These are phyloP conservation scores for Axilococcus clingmanii DNA, from an alignment of 139 green algal genomes.

Conservation along the genomic window DNA sequence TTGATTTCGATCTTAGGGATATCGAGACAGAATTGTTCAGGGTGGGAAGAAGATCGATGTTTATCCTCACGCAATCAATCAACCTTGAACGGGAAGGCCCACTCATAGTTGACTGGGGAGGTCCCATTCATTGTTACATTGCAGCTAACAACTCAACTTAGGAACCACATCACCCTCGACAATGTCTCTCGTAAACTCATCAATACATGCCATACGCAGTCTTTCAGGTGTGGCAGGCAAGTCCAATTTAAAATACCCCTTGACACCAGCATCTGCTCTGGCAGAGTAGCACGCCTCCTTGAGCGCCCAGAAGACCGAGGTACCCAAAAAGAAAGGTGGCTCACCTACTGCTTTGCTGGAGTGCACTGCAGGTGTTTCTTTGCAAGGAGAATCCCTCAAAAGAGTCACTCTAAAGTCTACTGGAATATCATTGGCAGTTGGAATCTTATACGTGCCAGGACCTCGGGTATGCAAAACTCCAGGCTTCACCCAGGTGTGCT, in stretches of 20 bases:
- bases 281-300: constrained; percentile 76
- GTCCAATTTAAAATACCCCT: constrained; percentile 70
- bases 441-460: constrained; percentile 90
- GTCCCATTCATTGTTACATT: no score
- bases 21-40: no score
- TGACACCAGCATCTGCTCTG: constrained; percentile 32
- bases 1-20: no score
- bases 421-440: constrained; percentile 91
- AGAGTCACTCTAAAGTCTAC: constrained; percentile 84
- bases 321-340: constrained; percentile 85
- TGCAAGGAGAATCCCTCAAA: constrained; percentile 69
- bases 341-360: constrained; percentile 93
- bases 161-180: constrained; percentile 21
- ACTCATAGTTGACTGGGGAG: no score
- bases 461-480: constrained; percentile 71
- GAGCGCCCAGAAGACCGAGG: constrained; percentile 82
- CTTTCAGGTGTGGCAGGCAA: constrained; percentile 81
- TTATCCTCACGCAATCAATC: no score
- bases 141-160: constrained; percentile 54
- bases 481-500: constrained; percentile 66
- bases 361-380: constrained; percentile 57
- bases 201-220: constrained; percentile 76
- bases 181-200: constrained; percentile 49
- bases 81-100: no score
- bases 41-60: no score